Conservation (phyloP, 805 yeast species). For the Hanseniaspora valbyensis region DNA sequence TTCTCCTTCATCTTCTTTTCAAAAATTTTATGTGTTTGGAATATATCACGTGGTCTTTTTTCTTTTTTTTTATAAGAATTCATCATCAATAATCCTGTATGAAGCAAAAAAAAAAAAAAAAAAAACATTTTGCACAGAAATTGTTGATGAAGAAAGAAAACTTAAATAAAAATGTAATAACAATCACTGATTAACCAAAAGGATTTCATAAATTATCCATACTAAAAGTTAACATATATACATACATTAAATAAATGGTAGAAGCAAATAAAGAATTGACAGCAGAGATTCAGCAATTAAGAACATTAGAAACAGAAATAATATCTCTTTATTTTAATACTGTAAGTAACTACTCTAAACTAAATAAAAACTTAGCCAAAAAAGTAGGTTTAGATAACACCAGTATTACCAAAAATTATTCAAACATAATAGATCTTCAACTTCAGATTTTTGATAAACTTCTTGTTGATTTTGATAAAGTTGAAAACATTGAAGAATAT, state of each 20-base stretch:
- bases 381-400: not conserved
- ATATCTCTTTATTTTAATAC: constrained; percentile 13
- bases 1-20: too few species aligned
- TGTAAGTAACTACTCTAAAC: constrained; percentile 8
- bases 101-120: too few species aligned
- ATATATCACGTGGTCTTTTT: too few species aligned
- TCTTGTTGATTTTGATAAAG: not conserved
- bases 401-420: not conserved
- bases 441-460: constrained; percentile 2
- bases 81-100: too few species aligned
- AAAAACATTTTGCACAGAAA: too few species aligned
- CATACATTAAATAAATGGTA: not conserved
- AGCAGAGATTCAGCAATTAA: constrained; percentile 5
- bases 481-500: not conserved
- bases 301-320: constrained; percentile 16
- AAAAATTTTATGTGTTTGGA: too few species aligned
- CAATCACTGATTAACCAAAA: too few species aligned
- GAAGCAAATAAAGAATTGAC: not conserved
- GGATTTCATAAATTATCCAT: too few species aligned
- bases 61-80: too few species aligned
- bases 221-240: too few species aligned
- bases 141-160: too few species aligned
- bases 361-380: constrained; percentile 6
- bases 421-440: constrained; percentile 8
- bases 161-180: too few species aligned